phyloP scores from a whole-genome alignment of 371 early-diverging fungal species.

The Saksenaea oblongispora region DNA sequence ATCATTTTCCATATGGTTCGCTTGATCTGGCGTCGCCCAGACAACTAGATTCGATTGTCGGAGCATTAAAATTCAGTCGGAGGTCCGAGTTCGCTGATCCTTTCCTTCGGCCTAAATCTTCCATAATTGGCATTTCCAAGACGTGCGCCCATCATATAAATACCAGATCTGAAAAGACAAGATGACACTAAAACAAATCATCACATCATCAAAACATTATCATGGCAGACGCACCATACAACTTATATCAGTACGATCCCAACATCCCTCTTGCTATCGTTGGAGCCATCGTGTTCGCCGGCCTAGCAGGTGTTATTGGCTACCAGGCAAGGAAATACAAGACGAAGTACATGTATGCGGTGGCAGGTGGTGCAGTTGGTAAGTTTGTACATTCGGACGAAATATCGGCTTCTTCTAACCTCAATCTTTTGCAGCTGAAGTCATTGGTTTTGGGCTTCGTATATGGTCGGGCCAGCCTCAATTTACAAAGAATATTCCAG shows the following conservation, averaged over 20 bases:
- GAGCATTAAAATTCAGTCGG: no score
- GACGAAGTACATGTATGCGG: constrained; percentile 7
- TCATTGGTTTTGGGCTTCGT: neutral
- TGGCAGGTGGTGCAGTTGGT: constrained; percentile 1
- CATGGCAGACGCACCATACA: neutral
- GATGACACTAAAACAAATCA: neutral
- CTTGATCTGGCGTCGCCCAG: no score
- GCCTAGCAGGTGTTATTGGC: neutral
- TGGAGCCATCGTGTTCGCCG: neutral
- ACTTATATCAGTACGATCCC: neutral
- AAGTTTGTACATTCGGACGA: neutral
- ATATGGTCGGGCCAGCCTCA: constrained; percentile 4
- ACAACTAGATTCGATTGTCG: no score
- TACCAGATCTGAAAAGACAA: neutral
- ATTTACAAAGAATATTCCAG: neutral
- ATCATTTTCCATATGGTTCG: no score
- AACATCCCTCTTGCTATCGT: neutral
- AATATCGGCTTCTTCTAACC: no score
- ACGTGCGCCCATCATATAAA: neutral
- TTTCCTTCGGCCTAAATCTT: neutral
- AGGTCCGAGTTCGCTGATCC: no score
- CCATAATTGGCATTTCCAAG: neutral
- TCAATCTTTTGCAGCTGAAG: neutral
- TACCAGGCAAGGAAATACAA: constrained; percentile 5
- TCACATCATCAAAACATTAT: neutral